These are phyloP conservation scores for Vitrella brassicaformis DNA, from an alignment of 73 alveolate genomes.

Conservation along the genomic window DNA sequence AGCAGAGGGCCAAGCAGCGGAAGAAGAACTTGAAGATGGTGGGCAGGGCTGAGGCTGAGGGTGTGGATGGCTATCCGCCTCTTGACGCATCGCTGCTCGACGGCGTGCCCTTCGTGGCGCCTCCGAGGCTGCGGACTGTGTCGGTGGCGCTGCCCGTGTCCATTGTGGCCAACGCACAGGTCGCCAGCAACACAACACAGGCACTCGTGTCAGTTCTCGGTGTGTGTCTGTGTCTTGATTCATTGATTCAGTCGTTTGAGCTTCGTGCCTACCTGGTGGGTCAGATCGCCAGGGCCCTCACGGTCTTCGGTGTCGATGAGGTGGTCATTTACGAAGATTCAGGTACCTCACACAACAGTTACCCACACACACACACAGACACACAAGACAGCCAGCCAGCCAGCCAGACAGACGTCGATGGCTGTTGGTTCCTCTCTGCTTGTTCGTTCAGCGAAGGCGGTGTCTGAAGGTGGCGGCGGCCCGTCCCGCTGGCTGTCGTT, in stretches of 20 bases:
- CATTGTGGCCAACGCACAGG: slow-evolving; percentile 8
- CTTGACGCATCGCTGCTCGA: neutral
- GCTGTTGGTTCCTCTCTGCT: too few relatives aligned
- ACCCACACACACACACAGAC: too few relatives aligned
- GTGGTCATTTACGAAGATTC: slow-evolving; percentile 31
- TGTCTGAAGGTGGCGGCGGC: too few relatives aligned
- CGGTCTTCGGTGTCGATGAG: slow-evolving; percentile 72
- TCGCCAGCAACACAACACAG: too few relatives aligned
- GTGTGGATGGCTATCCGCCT: neutral
- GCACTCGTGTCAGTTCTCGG: too few relatives aligned
- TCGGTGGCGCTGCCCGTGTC: slow-evolving; percentile 30
- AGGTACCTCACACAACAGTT: neutral
- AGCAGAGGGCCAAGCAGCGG: neutral
- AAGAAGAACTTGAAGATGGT: neutral
- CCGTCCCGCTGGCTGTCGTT: slow-evolving; percentile 46
- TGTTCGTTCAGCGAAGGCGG: too few relatives aligned
- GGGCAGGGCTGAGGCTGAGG: neutral
- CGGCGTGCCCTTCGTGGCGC: neutral
- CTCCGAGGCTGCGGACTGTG: slow-evolving; percentile 1
- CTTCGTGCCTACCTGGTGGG: slow-evolving; percentile 76
- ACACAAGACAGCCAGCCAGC: too few relatives aligned
- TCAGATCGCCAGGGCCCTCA: slow-evolving; percentile 74
- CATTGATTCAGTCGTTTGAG: slow-evolving; percentile 34
- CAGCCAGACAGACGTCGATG: too few relatives aligned
- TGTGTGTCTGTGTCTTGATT: neutral